phyloP scores from a whole-genome alignment of 2,329 filamentous ascomycete species.

The Pseudopyrenochaeta lycopersici region DNA sequence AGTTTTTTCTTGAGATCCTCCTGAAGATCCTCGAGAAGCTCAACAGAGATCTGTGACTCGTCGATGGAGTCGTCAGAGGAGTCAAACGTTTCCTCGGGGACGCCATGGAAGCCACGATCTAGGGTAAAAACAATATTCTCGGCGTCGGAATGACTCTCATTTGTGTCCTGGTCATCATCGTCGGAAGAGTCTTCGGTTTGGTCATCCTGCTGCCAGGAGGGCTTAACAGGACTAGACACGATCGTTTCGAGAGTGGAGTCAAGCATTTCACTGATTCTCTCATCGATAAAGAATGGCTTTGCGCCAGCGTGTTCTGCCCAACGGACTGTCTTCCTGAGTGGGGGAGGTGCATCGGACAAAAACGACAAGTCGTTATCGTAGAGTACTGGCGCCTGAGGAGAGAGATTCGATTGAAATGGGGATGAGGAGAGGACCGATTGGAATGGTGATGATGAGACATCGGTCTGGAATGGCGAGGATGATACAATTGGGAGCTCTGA shows the following conservation, averaged over 20 bases:
- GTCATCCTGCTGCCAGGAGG: background rate
- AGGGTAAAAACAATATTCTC: background rate
- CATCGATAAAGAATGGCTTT: conserved; percentile 29
- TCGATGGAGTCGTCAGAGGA: conserved; percentile 27
- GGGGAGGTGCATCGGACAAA: conserved; percentile 21
- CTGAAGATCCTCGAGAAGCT: conserved; percentile 30
- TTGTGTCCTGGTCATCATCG: conserved; percentile 6
- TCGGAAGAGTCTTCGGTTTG: conserved; percentile 12
- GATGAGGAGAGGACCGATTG: background rate
- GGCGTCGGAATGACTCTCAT: background rate
- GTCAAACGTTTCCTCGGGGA: conserved; percentile 19
- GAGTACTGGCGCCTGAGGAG: background rate
- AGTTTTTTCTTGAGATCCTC: conserved; percentile 22
- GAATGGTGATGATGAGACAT: background rate
- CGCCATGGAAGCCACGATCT: conserved; percentile 15
- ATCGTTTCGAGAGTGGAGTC: conserved; percentile 31
- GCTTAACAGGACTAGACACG: conserved; percentile 14
- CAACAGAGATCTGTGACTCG: conserved; percentile 26
- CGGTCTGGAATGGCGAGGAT: background rate
- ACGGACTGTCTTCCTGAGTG: conserved; percentile 16
- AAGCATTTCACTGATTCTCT: conserved; percentile 32
- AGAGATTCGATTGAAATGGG: background rate
- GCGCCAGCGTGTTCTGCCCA: conserved; percentile 18
- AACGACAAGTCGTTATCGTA: conserved; percentile 27
- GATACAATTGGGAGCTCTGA: conserved; percentile 6